A percentile compares a stretch with the other conserved stretches of the same genome.
Evolutionary conservation across 495 filamentous ascomycete species (phyloP).

Genomic region (Hypomontagnella submonticulosa): DNA sequence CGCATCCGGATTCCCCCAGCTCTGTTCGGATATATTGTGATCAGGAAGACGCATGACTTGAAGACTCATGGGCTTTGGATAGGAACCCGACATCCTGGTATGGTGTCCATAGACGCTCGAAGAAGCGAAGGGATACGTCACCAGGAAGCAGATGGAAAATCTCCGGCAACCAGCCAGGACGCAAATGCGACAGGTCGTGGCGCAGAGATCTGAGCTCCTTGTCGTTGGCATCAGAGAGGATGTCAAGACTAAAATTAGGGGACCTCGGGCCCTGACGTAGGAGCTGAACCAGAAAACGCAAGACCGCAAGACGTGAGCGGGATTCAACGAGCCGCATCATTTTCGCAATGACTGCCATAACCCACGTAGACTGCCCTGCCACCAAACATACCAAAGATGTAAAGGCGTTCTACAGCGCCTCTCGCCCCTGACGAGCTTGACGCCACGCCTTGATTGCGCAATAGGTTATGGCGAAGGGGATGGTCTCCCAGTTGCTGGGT

Average conservation of each 20-base stretch:
- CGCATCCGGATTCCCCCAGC: slow-evolving; percentile 8
- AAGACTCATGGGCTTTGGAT: neutral
- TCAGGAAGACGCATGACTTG: neutral
- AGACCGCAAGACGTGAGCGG: slow-evolving; percentile 3
- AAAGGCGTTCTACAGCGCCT: neutral
- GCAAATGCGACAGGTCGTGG: neutral
- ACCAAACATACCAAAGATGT: neutral
- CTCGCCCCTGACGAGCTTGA: slow-evolving; percentile 1
- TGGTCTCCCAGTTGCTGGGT: neutral
- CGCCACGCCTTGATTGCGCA: slow-evolving; percentile 20
- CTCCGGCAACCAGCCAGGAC: no score
- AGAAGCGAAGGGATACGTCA: slow-evolving; percentile 7
- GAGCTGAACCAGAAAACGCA: slow-evolving; percentile 14
- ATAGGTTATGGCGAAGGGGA: neutral
- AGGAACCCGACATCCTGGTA: slow-evolving; percentile 7
- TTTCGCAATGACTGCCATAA: neutral
- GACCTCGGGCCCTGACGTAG: neutral
- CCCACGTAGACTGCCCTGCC: neutral
- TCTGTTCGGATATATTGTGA: neutral
- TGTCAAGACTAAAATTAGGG: neutral
- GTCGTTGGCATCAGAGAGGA: neutral
- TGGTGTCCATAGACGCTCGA: neutral
- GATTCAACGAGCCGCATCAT: slow-evolving; percentile 1
- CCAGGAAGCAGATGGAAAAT: slow-evolving; percentile 24
- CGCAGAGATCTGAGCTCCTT: slow-evolving; percentile 4